These are phyloP conservation scores for Pseudogymnoascus sp. DNA, from an alignment of 2,329 filamentous ascomycete genomes.

Conservation along the genomic window DNA sequence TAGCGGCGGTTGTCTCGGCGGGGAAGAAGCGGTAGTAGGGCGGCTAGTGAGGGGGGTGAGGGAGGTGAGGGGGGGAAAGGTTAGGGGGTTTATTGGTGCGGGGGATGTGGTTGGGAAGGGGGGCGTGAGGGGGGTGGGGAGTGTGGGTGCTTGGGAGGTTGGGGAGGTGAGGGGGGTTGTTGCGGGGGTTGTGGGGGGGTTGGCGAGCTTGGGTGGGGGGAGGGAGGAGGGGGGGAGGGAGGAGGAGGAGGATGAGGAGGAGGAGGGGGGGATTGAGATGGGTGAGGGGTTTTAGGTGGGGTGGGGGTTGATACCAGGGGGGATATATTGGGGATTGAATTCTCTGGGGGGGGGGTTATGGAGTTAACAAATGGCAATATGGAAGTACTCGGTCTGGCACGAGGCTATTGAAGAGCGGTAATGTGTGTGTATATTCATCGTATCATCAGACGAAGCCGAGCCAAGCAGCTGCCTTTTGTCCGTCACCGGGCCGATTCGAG, in stretches of 20 bases:
- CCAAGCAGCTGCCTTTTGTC: not conserved
- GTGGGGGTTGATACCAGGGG: not conserved
- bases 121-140: slow-evolving; percentile 62
- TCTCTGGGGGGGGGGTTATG: not conserved
- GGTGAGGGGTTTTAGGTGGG: not conserved
- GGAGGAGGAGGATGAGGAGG: slow-evolving; percentile 59
- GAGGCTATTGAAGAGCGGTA: not conserved
- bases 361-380: not conserved
- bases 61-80: slow-evolving; percentile 84
- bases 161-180: slow-evolving; percentile 81
- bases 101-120: slow-evolving; percentile 84
- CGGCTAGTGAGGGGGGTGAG: slow-evolving; percentile 71
- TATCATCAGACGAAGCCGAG: not conserved
- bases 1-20: slow-evolving; percentile 75
- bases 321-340: not conserved
- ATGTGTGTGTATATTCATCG: not conserved
- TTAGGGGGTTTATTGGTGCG: slow-evolving; percentile 50
- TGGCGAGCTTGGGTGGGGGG: slow-evolving; percentile 75
- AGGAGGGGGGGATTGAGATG: slow-evolving; percentile 24
- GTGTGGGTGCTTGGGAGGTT: slow-evolving; percentile 89
- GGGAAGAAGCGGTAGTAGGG: slow-evolving; percentile 64
- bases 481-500: not conserved
- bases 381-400: not conserved
- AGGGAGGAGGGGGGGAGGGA: slow-evolving; percentile 72
- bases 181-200: slow-evolving; percentile 74